These are phyloP conservation scores for Pythium brachiatum DNA, from an alignment of 352 stramenopile species.

Conservation along the genomic window DNA sequence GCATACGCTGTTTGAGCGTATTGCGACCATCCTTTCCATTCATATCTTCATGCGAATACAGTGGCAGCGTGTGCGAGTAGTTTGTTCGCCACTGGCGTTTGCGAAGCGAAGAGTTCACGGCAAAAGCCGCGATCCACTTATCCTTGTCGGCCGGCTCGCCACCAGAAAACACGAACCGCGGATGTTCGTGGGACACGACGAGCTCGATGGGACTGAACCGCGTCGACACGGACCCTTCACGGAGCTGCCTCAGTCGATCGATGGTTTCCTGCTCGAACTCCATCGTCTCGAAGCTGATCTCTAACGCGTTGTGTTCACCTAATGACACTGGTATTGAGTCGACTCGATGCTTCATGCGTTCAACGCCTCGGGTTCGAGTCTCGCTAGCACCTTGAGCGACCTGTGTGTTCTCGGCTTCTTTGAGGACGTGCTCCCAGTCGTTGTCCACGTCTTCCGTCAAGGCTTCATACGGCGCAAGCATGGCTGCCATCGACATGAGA, in stretches of 20 bases:
- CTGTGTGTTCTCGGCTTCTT: conserved; percentile 13
- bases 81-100: conserved; percentile 41
- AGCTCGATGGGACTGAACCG: conserved; percentile 52
- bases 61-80: conserved; percentile 34
- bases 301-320: conserved; percentile 26
- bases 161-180: conserved; percentile 14
- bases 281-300: conserved; percentile 45
- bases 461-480: conserved; percentile 24
- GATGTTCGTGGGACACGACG: conserved; percentile 36
- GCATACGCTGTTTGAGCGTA: not conserved
- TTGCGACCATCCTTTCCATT: conserved; percentile 2
- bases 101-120: conserved; percentile 45
- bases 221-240: conserved; percentile 46
- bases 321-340: conserved; percentile 6
- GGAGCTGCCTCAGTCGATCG: conserved; percentile 38
- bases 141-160: not conserved
- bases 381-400: not conserved
- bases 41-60: not conserved
- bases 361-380: not conserved
- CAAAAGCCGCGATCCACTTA: conserved; percentile 32
- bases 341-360: not conserved
- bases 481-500: not conserved
- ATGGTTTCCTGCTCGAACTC: conserved; percentile 41
- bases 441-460: conserved; percentile 23
- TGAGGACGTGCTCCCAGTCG: conserved; percentile 19